Base-by-base conservation (phyloP, 306 rosid species). In the Datisca glomerata region DNA sequence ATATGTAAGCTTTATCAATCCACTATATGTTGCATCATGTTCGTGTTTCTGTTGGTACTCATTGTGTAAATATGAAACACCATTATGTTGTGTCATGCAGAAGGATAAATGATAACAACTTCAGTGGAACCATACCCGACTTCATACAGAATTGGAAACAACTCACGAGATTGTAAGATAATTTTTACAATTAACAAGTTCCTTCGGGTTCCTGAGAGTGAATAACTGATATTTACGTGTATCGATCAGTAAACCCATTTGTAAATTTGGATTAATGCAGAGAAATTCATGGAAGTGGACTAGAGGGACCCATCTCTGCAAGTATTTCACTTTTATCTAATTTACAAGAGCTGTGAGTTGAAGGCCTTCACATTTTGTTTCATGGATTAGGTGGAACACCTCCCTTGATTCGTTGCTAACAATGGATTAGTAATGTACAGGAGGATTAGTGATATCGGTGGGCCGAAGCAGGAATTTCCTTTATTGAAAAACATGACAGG, bases 221-320 rank as follows among this genome's bases (percentile, higher is more conserved):
- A n/a, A n/a, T n/a, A n/a, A n/a, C n/a, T n/a, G n/a, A n/a, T n/a
- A 29, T 15, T 29, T 23, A 14, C 34, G 24, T 31, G n/a, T 42
- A 25, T 31, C 51, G 15, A 36, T 27, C 24, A 6, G 24, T 53
- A 32, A 48, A 4, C 22, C 10, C 14, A 24, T 70, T 66, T 53
- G 38, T 18, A 64, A 59, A 52, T 49, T 42, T 58, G 32, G 49
- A 42, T 66, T 20, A 47, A 28, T 71, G 66, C 27, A 87, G 96
- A 71, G 82, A 82, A 52, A 69, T 87, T 65, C 80, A 66, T 61
- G 94, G 69, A 21, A 82, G 89, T 69, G 96, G 96, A 75, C 74
- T 87, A 55, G 68, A 65, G 52, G 96, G 96, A 53, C 85, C 89
- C 38, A 79, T 79, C 57, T 93, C 94, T 4, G 55, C 73, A 42